phyloP scores from a whole-genome alignment of 2,329 filamentous ascomycete species.

The Alternaria longipes region DNA sequence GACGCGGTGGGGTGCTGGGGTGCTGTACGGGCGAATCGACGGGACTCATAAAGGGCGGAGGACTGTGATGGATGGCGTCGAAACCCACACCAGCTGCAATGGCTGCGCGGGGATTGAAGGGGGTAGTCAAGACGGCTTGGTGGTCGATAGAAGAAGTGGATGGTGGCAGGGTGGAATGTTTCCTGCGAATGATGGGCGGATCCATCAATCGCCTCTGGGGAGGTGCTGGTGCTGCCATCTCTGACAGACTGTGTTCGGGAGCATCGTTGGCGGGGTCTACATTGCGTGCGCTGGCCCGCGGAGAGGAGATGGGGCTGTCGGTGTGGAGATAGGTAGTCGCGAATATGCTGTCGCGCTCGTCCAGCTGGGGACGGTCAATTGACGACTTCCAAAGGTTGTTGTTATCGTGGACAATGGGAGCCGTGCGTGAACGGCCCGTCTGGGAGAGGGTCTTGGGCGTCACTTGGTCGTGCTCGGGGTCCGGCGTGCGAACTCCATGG shows the following conservation, averaged over 20 bases:
- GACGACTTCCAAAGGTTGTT: conserved; percentile 46
- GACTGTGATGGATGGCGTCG: conserved; percentile 38
- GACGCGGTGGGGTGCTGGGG: conserved; percentile 40
- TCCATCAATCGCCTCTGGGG: conserved; percentile 46
- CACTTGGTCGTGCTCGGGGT: conserved; percentile 27
- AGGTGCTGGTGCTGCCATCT: conserved; percentile 43
- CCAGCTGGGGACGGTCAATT: conserved; percentile 61
- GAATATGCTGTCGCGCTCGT: conserved; percentile 71
- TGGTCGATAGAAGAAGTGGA: conserved; percentile 40
- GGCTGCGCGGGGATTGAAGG: conserved; percentile 42
- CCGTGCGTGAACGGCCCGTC: conserved; percentile 52
- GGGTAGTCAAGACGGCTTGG: conserved; percentile 43
- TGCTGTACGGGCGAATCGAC: conserved; percentile 48
- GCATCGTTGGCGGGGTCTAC: conserved; percentile 38
- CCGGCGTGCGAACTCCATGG: conserved; percentile 32
- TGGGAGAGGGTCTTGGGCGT: conserved; percentile 49
- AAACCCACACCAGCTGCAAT: conserved; percentile 33
- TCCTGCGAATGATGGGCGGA: conserved; percentile 42
- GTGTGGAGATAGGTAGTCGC: conserved; percentile 67
- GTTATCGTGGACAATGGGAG: conserved; percentile 44
- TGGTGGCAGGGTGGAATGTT: conserved; percentile 36
- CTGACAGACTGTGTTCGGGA: conserved; percentile 33
- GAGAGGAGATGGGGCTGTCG: conserved; percentile 56
- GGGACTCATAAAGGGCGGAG: conserved; percentile 51
- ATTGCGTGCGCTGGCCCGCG: conserved; percentile 42